These are phyloP conservation scores for Geotrichum siamense DNA, from an alignment of 1,139 yeast genomes.

Conservation along the genomic window DNA sequence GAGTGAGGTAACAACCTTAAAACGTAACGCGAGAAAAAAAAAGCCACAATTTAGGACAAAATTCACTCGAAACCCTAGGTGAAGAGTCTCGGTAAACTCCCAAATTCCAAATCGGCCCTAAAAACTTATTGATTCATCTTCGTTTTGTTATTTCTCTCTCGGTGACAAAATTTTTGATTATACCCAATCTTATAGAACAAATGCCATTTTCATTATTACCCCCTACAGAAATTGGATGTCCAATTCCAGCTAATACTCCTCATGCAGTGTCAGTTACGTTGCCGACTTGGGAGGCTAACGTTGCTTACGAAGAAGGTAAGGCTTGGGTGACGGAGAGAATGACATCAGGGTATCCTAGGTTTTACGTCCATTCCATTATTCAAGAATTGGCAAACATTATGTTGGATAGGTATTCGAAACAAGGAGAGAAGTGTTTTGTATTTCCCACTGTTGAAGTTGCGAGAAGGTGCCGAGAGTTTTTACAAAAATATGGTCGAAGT, in stretches of 20 bases:
- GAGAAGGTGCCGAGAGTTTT: constrained; percentile 74
- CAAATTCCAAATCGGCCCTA: too few species aligned
- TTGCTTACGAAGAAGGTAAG: constrained; percentile 87
- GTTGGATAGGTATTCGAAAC: constrained; percentile 60
- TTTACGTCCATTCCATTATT: constrained; percentile 69
- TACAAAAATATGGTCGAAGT: constrained; percentile 37
- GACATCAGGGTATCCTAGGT: constrained; percentile 86
- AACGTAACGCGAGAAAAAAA: too few species aligned
- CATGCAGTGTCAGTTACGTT: constrained; percentile 92
- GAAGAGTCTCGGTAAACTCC: too few species aligned
- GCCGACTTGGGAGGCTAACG: constrained; percentile 90
- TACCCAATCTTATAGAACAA: neutral
- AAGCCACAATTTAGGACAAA: too few species aligned
- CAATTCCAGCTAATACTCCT: constrained; percentile 80
- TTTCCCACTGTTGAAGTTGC: constrained; percentile 78
- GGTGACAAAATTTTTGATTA: neutral
- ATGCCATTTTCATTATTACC: constrained; percentile 25
- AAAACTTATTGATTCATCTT: constrained; percentile 2
- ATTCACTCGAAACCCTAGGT: too few species aligned
- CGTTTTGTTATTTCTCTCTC: constrained; percentile 2
- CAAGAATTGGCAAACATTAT: constrained; percentile 34
- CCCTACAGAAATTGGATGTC: constrained; percentile 57
- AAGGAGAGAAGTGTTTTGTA: constrained; percentile 62
- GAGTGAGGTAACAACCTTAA: too few species aligned
- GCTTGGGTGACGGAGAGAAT: constrained; percentile 74